A percentile compares a stretch with the other conserved stretches of the same genome.
Conservation (phyloP, 2,329 filamentous ascomycete genomes). For the Claviceps sp. region DNA sequence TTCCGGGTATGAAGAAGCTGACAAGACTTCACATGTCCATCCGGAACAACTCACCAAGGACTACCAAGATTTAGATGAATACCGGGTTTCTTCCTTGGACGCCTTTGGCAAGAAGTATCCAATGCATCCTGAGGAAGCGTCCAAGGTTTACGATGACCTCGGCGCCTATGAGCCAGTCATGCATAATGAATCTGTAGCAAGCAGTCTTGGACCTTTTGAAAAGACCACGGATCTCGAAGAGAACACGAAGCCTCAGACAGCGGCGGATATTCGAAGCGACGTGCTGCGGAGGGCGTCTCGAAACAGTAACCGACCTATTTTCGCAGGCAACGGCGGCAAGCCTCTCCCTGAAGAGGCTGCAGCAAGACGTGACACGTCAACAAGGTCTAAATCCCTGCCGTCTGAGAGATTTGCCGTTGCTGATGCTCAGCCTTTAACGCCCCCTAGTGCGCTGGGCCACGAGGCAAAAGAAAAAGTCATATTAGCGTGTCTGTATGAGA, state of each 20-base stretch:
- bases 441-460: not conserved
- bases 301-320: slow-evolving; percentile 6
- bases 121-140: slow-evolving; percentile 20
- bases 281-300: slow-evolving; percentile 16
- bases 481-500: slow-evolving; percentile 27
- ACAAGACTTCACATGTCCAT: slow-evolving; percentile 16
- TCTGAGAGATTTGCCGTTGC: slow-evolving; percentile 10
- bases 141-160: slow-evolving; percentile 28
- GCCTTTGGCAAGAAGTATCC: slow-evolving; percentile 14
- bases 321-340: slow-evolving; percentile 35
- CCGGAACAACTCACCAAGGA: slow-evolving; percentile 25
- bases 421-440: not conserved
- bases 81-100: slow-evolving; percentile 20
- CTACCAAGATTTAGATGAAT: slow-evolving; percentile 29
- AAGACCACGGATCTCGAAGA: not conserved
- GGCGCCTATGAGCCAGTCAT: slow-evolving; percentile 24
- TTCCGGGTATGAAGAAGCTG: slow-evolving; percentile 17
- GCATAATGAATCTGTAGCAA: slow-evolving; percentile 22
- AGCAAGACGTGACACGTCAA: slow-evolving; percentile 24
- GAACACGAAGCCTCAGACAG: slow-evolving; percentile 14
- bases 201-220: slow-evolving; percentile 26
- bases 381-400: slow-evolving; percentile 13
- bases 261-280: slow-evolving; percentile 18
- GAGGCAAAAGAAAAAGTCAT: slow-evolving; percentile 17
- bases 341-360: slow-evolving; percentile 41